These are phyloP conservation scores for Diaporthe sp. DNA, from an alignment of 2,329 filamentous ascomycete genomes.

Conservation along the genomic window DNA sequence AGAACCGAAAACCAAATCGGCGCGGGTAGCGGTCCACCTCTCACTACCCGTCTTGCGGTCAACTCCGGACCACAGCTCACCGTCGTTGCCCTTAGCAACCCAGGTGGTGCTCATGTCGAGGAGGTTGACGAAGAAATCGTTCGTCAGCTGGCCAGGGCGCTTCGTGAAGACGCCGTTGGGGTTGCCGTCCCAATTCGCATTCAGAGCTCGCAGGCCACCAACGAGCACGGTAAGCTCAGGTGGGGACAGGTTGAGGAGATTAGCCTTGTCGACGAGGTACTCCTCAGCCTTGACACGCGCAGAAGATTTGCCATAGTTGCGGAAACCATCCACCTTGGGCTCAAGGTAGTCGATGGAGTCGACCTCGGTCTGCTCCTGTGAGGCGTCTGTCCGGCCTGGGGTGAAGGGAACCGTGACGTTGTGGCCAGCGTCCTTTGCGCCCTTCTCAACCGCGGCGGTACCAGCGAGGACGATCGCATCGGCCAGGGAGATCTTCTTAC, in stretches of 20 bases:
- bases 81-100: slow-evolving; percentile 65
- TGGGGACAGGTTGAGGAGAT: slow-evolving; percentile 78
- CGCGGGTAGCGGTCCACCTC: slow-evolving; percentile 80
- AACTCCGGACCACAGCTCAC: slow-evolving; percentile 73
- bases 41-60: slow-evolving; percentile 77
- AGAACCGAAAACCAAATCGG: slow-evolving; percentile 79
- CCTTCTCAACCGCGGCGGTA: slow-evolving; percentile 79
- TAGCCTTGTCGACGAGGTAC: slow-evolving; percentile 78
- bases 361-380: slow-evolving; percentile 79
- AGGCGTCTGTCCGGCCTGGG: slow-evolving; percentile 79
- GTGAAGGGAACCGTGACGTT: slow-evolving; percentile 77
- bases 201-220: slow-evolving; percentile 79
- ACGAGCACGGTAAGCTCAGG: slow-evolving; percentile 80
- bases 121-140: slow-evolving; percentile 87
- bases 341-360: slow-evolving; percentile 76
- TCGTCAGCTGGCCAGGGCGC: slow-evolving; percentile 77
- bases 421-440: slow-evolving; percentile 63
- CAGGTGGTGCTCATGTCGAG: slow-evolving; percentile 77
- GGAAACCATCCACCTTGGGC: slow-evolving; percentile 82
- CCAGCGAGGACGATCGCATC: slow-evolving; percentile 85
- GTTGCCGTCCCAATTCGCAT: slow-evolving; percentile 80
- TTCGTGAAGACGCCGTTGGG: slow-evolving; percentile 77
- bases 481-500: slow-evolving; percentile 83
- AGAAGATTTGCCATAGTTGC: slow-evolving; percentile 79
- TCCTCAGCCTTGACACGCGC: slow-evolving; percentile 75